Conservation (phyloP, 2,329 filamentous ascomycete genomes). For the Sclerotinia borealis region DNA sequence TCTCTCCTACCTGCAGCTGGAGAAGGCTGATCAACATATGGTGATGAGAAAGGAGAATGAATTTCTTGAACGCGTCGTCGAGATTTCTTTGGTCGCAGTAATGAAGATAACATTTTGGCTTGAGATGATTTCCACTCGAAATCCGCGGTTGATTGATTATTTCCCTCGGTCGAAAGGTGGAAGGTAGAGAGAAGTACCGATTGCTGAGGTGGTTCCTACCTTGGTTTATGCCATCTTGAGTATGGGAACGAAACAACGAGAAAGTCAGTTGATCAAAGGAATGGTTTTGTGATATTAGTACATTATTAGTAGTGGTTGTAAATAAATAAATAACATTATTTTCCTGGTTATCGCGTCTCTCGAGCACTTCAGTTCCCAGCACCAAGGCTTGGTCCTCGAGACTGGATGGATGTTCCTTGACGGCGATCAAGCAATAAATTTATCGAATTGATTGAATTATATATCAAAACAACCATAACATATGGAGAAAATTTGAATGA, state of each 20-base stretch:
- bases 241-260: not conserved
- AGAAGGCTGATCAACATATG: constrained; percentile 26
- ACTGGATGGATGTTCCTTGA: constrained; percentile 10
- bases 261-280: not conserved
- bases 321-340: not conserved
- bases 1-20: constrained; percentile 20
- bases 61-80: constrained; percentile 26
- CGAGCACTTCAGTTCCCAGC: not conserved
- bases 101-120: constrained; percentile 33
- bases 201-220: not conserved
- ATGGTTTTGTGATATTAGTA: not conserved
- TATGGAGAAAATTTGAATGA: not conserved
- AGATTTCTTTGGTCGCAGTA: constrained; percentile 32
- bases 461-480: not conserved
- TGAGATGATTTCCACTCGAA: not conserved
- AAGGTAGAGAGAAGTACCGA: not conserved
- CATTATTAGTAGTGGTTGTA: not conserved
- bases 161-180: not conserved
- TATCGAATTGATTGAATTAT: not conserved
- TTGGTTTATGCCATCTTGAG: not conserved
- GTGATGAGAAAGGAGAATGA: constrained; percentile 32
- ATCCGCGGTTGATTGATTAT: not conserved
- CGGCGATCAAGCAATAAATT: not conserved
- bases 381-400: not conserved
- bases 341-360: constrained; percentile 6